Percentiles rank a stretch among this genome's conserved stretches.
phyloP scores from a whole-genome alignment of 306 rosid genomes.

The Vigna hirtella region DNA sequence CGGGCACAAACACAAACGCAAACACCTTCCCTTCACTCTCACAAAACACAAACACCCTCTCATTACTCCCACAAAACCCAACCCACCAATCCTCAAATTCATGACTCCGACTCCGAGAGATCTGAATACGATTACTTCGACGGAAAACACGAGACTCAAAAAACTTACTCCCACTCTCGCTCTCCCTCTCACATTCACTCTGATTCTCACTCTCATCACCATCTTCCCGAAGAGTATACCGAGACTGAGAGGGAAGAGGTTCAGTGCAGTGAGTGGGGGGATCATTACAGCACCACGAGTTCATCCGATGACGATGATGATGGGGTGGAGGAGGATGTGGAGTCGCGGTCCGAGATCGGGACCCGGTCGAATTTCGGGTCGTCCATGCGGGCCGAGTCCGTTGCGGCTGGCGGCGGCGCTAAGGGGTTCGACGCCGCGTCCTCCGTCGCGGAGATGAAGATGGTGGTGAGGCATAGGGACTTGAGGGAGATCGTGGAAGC shows the following conservation, averaged over 20 bases:
- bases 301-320: conserved; percentile 57
- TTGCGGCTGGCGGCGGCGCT: conserved; percentile 25
- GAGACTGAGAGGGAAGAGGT: conserved; percentile 92
- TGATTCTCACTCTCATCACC: conserved; percentile 34
- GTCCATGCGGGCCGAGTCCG: conserved; percentile 55
- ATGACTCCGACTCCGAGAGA: conserved; percentile 44
- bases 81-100: background rate
- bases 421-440: conserved; percentile 48
- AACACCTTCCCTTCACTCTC: conserved; percentile 20
- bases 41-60: background rate
- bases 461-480: conserved; percentile 92
- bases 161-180: background rate
- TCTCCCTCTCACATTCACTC: background rate
- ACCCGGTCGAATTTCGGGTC: conserved; percentile 78
- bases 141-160: background rate
- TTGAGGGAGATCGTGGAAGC: conserved; percentile 94
- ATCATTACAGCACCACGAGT: conserved; percentile 78
- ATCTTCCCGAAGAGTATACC: conserved; percentile 52
- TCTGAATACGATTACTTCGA: conserved; percentile 51
- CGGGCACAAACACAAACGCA: background rate
- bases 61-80: background rate
- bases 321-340: conserved; percentile 56
- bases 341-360: conserved; percentile 72
- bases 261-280: conserved; percentile 97
- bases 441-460: conserved; percentile 66